These are phyloP conservation scores for Torulaspora globosa DNA, from an alignment of 1,139 yeast species.

Conservation along the genomic window DNA sequence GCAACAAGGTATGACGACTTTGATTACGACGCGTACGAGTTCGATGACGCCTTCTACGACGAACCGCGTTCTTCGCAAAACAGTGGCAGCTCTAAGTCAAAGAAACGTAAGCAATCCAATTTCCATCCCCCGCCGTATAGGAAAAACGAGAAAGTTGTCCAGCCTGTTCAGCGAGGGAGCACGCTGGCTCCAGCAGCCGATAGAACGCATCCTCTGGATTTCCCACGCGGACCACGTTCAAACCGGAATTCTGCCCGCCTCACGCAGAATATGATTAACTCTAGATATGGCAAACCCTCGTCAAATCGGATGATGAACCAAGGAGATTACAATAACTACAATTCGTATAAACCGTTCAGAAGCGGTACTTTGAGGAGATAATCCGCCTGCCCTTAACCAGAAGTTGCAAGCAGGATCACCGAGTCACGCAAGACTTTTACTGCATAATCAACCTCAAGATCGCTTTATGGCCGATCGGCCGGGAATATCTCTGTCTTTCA, in stretches of 20 bases:
- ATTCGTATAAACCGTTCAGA: conserved; percentile 26
- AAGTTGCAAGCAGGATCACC: not conserved
- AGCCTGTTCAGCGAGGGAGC: conserved; percentile 13
- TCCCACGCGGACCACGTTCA: conserved; percentile 25
- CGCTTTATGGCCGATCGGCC: not conserved
- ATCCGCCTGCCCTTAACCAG: not conserved
- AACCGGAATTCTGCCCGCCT: conserved; percentile 14
- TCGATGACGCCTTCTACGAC: conserved; percentile 25
- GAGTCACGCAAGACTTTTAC: not conserved
- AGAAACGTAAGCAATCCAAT: conserved; percentile 11
- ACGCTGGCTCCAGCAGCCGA: conserved; percentile 10
- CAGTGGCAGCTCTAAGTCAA: conserved; percentile 6
- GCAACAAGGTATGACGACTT: conserved; percentile 11
- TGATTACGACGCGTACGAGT: conserved; percentile 27
- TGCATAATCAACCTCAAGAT: not conserved
- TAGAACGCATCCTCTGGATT: conserved; percentile 23
- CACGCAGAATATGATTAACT: conserved; percentile 12
- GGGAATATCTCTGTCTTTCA: too few species aligned
- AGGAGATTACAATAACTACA: conserved; percentile 19
- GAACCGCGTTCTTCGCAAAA: conserved; percentile 12
- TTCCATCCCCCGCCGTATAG: conserved; percentile 22
- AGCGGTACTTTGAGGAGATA: conserved; percentile 21
- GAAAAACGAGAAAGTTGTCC: conserved; percentile 15
- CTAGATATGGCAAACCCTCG: conserved; percentile 18
- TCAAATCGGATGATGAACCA: conserved; percentile 12